These are phyloP conservation scores for Penicillium turbatum DNA, from an alignment of 495 filamentous ascomycete genomes.

Conservation along the genomic window DNA sequence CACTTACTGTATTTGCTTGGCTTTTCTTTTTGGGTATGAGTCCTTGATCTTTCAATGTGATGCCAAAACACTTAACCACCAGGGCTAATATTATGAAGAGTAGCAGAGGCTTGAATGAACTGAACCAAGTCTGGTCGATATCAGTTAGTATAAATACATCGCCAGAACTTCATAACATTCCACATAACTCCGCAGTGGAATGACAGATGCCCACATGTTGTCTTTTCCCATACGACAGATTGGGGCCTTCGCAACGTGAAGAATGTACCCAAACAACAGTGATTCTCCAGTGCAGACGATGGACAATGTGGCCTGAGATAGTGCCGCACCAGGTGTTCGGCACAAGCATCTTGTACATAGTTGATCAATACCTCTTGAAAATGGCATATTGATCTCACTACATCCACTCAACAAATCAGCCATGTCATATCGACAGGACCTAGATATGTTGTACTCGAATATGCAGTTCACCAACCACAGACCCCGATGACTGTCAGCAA, in stretches of 20 bases:
- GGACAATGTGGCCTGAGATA: no score
- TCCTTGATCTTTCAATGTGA: not conserved
- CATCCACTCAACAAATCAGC: not conserved
- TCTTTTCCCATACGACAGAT: not conserved
- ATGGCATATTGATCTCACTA: not conserved
- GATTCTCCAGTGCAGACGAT: no score
- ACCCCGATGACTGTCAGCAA: not conserved
- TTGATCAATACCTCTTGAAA: no score
- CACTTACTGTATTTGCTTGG: slow-evolving; percentile 7
- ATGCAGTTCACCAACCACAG: not conserved
- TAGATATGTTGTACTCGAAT: no score
- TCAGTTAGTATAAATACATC: slow-evolving; percentile 19
- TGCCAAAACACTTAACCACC: slow-evolving; percentile 20
- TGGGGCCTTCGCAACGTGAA: slow-evolving; percentile 20
- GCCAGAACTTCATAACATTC: slow-evolving; percentile 10
- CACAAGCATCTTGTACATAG: no score
- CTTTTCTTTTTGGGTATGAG: slow-evolving; percentile 4
- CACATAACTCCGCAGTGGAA: slow-evolving; percentile 20
- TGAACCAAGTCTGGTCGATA: not conserved
- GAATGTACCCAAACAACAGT: slow-evolving; percentile 16
- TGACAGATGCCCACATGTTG: slow-evolving; percentile 18
- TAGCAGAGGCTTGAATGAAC: slow-evolving; percentile 5
- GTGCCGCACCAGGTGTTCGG: no score
- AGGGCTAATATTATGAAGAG: slow-evolving; percentile 7
- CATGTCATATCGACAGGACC: no score